These are phyloP conservation scores for Apophysomyces sp. DNA, from an alignment of 371 early-diverging fungal species.

Conservation along the genomic window DNA sequence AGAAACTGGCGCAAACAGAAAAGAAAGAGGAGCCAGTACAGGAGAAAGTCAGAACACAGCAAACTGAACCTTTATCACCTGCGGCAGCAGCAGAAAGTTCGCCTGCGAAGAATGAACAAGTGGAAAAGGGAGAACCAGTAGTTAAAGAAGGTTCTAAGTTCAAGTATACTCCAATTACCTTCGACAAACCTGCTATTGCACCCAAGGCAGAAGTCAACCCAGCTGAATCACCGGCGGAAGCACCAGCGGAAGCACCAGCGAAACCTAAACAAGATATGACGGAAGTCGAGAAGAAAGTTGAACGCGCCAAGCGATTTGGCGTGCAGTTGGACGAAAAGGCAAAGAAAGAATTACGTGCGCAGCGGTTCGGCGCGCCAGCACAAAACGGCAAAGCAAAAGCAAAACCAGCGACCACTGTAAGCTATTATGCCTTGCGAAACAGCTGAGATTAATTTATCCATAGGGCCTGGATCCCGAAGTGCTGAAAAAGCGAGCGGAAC, in stretches of 20 bases:
- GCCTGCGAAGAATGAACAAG: neutral
- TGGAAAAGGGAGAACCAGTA: conserved; percentile 5
- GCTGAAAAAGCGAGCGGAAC: conserved; percentile 50
- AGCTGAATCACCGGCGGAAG: conserved; percentile 8
- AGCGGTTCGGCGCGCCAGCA: conserved; percentile 31
- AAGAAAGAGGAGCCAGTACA: neutral
- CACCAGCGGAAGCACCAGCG: conserved; percentile 14
- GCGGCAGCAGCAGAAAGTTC: conserved; percentile 17
- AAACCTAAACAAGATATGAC: conserved; percentile 11
- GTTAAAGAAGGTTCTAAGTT: conserved; percentile 26
- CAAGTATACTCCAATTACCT: conserved; percentile 44
- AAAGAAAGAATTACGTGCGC: conserved; percentile 44
- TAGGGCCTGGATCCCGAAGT: conserved; percentile 43
- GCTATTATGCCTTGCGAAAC: neutral
- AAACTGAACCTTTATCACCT: conserved; percentile 13
- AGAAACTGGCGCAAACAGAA: neutral
- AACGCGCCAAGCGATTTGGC: conserved; percentile 61
- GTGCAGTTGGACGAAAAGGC: conserved; percentile 40
- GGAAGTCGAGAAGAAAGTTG: conserved; percentile 41
- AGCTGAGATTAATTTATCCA: neutral
- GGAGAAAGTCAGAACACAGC: conserved; percentile 6
- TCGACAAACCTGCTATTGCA: conserved; percentile 20
- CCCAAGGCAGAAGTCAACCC: neutral
- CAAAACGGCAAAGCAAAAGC: conserved; percentile 2
- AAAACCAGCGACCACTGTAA: conserved; percentile 3